Evolutionary conservation across 1,139 yeast genomes (phyloP).

Genomic region (Taphrina confusa): DNA sequence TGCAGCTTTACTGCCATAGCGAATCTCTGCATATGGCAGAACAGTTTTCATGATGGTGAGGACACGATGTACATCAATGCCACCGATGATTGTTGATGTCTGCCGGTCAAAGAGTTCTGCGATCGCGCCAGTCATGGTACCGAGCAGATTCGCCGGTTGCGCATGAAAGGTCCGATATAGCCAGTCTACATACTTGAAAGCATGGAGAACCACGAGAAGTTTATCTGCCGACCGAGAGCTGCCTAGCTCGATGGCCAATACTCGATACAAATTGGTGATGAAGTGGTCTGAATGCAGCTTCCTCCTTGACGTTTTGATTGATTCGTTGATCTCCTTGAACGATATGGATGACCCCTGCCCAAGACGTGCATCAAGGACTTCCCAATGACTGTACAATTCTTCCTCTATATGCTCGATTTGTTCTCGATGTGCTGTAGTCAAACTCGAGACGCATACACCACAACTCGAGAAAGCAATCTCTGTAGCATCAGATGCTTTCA

Average conservation of each 20-base stretch:
- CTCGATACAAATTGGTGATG: conserved; percentile 8
- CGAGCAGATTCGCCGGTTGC: conserved; percentile 10
- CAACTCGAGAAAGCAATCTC: not conserved
- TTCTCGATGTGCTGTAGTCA: not conserved
- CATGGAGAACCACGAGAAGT: not conserved
- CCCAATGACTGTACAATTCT: not conserved
- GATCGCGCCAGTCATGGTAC: conserved; percentile 22
- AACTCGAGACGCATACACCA: not conserved
- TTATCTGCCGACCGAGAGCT: not conserved
- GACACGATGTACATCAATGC: conserved; percentile 13
- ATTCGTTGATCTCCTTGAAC: not conserved
- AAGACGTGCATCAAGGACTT: not conserved
- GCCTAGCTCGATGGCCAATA: conserved; percentile 22
- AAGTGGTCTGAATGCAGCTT: conserved; percentile 3
- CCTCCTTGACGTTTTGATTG: not conserved
- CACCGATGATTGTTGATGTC: not conserved
- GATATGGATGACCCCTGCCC: not conserved
- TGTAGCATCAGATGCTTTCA: not conserved
- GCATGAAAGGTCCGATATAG: not conserved
- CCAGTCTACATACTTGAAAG: conserved; percentile 10
- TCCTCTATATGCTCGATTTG: not conserved
- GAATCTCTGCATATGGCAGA: not conserved
- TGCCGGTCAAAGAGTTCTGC: conserved; percentile 16
- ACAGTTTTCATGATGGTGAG: conserved; percentile 11
- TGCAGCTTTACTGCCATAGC: conserved; percentile 25